Evolutionary conservation across 768 basidiomycete genomes (phyloP).

Genomic region (Russula ochroleuca): DNA sequence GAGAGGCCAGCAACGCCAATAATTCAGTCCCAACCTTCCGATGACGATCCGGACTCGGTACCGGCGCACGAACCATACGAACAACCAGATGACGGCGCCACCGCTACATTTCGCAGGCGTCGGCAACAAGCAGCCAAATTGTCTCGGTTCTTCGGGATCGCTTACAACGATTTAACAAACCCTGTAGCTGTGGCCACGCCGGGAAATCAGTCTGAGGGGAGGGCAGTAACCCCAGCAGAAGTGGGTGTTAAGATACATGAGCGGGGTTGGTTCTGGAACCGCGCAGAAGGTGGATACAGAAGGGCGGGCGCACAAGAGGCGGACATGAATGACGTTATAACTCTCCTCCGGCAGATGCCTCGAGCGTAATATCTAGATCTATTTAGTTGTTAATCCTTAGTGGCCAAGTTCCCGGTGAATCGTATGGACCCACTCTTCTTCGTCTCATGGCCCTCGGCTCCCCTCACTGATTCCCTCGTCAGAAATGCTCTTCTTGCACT

Average conservation of each 20-base stretch:
- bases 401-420: background rate
- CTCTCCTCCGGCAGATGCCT: slow-evolving; percentile 28
- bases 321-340: slow-evolving; percentile 27
- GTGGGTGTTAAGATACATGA: slow-evolving; percentile 23
- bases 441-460: slow-evolving; percentile 49
- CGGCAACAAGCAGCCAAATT: slow-evolving; percentile 52
- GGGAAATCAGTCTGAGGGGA: background rate
- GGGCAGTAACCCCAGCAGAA: background rate
- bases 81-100: background rate
- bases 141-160: slow-evolving; percentile 55
- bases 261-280: slow-evolving; percentile 22
- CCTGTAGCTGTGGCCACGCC: background rate
- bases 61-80: background rate
- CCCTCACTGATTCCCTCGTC: slow-evolving; percentile 46
- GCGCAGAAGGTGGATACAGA: background rate
- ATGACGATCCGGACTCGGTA: background rate
- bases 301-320: background rate
- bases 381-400: too few species aligned
- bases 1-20: background rate
- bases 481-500: slow-evolving; percentile 37
- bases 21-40: background rate
- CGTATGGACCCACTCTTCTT: background rate
- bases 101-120: slow-evolving; percentile 33
- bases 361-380: slow-evolving; percentile 7
- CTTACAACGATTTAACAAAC: slow-evolving; percentile 42